phyloP scores from a whole-genome alignment of 495 filamentous ascomycete species.

The Talaromyces borbonicus region DNA sequence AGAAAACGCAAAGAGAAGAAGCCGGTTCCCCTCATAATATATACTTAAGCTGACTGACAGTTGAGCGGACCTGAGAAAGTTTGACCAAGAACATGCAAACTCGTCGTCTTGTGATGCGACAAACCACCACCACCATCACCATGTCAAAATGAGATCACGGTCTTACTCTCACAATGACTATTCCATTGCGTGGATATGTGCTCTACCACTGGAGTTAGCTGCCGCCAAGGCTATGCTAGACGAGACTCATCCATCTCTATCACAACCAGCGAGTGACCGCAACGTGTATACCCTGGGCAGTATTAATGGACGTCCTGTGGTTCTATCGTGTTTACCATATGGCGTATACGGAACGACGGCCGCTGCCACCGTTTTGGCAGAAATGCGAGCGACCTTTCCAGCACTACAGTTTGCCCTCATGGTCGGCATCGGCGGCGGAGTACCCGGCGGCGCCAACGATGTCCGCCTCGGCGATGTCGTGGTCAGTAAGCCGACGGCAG shows the following conservation, averaged over 20 bases:
- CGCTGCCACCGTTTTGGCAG: neutral
- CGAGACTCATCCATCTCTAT: slow-evolving; percentile 9
- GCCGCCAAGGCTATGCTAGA: slow-evolving; percentile 39
- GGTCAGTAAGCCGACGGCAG: slow-evolving; percentile 16
- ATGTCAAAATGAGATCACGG: no score
- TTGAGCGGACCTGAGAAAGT: no score
- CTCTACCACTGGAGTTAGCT: slow-evolving; percentile 29
- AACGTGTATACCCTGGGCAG: slow-evolving; percentile 36
- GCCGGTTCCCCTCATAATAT: no score
- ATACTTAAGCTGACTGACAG: no score
- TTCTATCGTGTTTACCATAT: slow-evolving; percentile 12
- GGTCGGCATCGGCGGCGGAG: neutral
- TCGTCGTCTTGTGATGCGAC: no score
- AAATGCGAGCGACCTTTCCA: neutral
- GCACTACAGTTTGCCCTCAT: neutral
- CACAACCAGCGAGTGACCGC: neutral
- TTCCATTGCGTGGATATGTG: slow-evolving; percentile 41
- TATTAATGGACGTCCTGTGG: slow-evolving; percentile 21
- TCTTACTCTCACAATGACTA: slow-evolving; percentile 16
- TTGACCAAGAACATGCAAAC: no score
- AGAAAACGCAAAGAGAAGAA: no score
- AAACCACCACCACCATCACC: no score
- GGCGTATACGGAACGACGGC: neutral
- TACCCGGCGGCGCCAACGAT: slow-evolving; percentile 7
- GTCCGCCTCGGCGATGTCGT: slow-evolving; percentile 25